A percentile compares a stretch with the other conserved stretches of the same genome.
Conservation (phyloP, 2,329 filamentous ascomycete genomes). For the Colletotrichum sp. region DNA sequence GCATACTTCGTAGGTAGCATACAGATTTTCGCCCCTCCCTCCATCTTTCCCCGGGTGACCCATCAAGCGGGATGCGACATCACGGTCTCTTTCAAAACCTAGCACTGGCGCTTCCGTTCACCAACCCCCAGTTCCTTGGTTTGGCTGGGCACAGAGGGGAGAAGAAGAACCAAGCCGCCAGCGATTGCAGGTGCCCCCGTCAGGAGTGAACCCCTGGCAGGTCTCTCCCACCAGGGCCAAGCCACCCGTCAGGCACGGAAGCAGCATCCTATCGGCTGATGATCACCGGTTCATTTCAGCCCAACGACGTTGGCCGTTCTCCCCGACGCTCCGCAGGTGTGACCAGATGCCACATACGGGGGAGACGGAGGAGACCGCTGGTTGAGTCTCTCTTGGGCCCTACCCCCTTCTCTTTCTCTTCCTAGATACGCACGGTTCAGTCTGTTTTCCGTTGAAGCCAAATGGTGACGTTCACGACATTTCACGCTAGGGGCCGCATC, state of each 20-base stretch:
- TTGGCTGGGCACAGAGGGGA: not conserved
- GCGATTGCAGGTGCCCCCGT: not conserved
- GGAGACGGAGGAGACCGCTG: not conserved
- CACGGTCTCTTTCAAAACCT: not conserved
- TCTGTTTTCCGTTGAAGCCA: not conserved
- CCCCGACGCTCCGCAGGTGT: not conserved
- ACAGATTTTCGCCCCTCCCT: not conserved
- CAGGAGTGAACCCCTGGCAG: not conserved
- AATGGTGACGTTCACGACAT: not conserved
- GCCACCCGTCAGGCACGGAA: constrained; percentile 7
- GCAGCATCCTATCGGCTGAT: constrained; percentile 1
- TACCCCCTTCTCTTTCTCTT: not conserved
- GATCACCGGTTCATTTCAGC: constrained; percentile 16
- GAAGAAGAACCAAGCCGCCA: not conserved
- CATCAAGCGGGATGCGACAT: constrained; percentile 13
- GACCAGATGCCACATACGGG: not conserved
- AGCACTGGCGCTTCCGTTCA: not conserved
- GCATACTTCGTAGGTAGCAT: not conserved
- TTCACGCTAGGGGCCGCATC: not conserved
- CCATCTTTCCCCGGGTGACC: constrained; percentile 6
- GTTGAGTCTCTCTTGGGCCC: not conserved
- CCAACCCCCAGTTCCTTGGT: not conserved
- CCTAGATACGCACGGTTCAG: not conserved
- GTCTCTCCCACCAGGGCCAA: not conserved
- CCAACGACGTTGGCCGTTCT: not conserved